These are phyloP conservation scores for Ophiostoma triangulosporum DNA, from an alignment of 2,329 filamentous ascomycete genomes.

Conservation along the genomic window DNA sequence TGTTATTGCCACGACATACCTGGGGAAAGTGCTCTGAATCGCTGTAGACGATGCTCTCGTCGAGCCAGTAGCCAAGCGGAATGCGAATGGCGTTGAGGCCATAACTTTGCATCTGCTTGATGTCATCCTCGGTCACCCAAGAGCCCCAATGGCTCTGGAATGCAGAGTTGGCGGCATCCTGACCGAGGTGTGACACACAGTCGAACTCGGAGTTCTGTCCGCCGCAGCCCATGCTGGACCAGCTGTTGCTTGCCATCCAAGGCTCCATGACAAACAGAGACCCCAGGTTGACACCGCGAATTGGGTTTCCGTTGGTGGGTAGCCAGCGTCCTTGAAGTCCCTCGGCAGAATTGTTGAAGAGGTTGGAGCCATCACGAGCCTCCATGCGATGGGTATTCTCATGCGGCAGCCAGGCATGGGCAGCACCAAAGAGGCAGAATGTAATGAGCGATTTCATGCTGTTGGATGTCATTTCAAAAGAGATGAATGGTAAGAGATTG, in stretches of 20 bases:
- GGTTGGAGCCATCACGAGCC: slow-evolving; percentile 10
- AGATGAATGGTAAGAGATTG: no score
- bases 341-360: slow-evolving; percentile 8
- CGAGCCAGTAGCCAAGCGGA: slow-evolving; percentile 42
- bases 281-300: slow-evolving; percentile 34
- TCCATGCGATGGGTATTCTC: slow-evolving; percentile 10
- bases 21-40: slow-evolving; percentile 28
- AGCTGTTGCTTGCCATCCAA: slow-evolving; percentile 35
- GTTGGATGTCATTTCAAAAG: no score
- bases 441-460: no score
- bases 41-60: slow-evolving; percentile 32
- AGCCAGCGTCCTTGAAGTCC: slow-evolving; percentile 6
- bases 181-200: slow-evolving; percentile 35
- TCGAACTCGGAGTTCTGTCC: slow-evolving; percentile 36
- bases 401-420: slow-evolving; percentile 10
- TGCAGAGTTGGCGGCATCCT: slow-evolving; percentile 29
- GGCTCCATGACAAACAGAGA: slow-evolving; percentile 32
- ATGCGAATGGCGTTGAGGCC: slow-evolving; percentile 41
- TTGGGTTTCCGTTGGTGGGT: slow-evolving; percentile 1
- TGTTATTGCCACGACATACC: slow-evolving; percentile 16
- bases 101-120: slow-evolving; percentile 33
- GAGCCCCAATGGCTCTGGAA: slow-evolving; percentile 37
- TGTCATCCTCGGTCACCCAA: slow-evolving; percentile 35
- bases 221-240: slow-evolving; percentile 34
- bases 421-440: not conserved